These are phyloP conservation scores for Suillus hirtellus DNA, from an alignment of 768 basidiomycete species.

Conservation along the genomic window DNA sequence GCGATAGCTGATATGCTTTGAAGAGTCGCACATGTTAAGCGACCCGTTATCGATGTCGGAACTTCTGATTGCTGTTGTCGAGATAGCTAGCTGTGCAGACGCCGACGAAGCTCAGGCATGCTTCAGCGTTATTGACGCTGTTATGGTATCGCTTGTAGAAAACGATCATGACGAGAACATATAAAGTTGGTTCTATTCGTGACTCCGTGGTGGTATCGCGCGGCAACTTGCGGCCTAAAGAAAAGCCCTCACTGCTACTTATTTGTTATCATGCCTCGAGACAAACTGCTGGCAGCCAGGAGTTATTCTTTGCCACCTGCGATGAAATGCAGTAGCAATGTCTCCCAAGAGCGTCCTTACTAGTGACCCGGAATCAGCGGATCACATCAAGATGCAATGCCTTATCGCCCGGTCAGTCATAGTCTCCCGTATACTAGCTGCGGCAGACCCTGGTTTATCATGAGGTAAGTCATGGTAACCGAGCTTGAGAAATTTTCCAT, in stretches of 20 bases:
- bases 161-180: not conserved
- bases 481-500: not conserved
- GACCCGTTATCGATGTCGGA: not conserved
- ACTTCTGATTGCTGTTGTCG: not conserved
- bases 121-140: not conserved
- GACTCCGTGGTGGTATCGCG: too few relatives aligned
- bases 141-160: not conserved
- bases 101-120: not conserved
- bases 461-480: conserved; percentile 2
- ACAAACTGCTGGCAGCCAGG: too few relatives aligned
- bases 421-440: not conserved
- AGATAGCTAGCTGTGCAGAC: not conserved
- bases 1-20: not conserved
- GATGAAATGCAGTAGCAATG: not conserved
- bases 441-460: not conserved
- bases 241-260: too few relatives aligned
- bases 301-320: not conserved
- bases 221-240: too few relatives aligned
- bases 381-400: not conserved
- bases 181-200: too few relatives aligned
- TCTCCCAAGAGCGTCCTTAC: too few relatives aligned
- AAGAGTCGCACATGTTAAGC: not conserved
- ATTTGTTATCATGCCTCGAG: not conserved
- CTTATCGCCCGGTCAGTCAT: not conserved
- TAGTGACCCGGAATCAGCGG: not conserved